Base-by-base conservation (phyloP, 2,329 filamentous ascomycete species). In the Colletotrichum endophyticum region DNA sequence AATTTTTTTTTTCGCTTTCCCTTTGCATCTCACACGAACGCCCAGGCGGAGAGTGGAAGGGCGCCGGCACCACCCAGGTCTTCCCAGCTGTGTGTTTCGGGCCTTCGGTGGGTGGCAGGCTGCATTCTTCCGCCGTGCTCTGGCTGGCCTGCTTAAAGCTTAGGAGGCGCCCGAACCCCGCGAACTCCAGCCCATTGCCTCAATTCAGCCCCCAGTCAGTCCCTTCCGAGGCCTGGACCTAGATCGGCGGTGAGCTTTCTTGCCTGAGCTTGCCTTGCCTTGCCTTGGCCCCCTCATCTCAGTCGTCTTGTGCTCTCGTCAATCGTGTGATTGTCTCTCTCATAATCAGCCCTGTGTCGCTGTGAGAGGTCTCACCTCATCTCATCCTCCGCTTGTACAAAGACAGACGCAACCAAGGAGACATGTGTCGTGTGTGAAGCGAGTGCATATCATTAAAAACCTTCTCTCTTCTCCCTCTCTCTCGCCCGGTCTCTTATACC, bases 201-300 rank as follows among this genome's bases (percentile, higher is more conserved):
- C 71, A 53, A 70, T 44, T 57, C 75, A 72, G 72, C 61, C 66
- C 49, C 61, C 59, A 74, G 71, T 61, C 59, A 49, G 44, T 49
- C 44, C n/a, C 44, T 53, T 53, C 70, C 66, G 66, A 74, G 32
- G 59, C 59, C 66, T 66, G 28, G 34, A 53, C 66, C 63, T 53
- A 62, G 66, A 77, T 75, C 61, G 72, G 75, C 75, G 75, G 75
- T 77, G 75, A 77, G 75, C 75, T 59, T 59, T 44, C 34, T 64
- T 67, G 63, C 61, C 69, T 56, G 56, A 56, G 30, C 64, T 67
- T 56, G 56, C 66, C 34, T 68, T 49, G n/a, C 16, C 53, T 59
- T 57, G 59, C 19, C 64, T 32, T 62, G 28, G 22, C 28, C 63
- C 27, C 63, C 64, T 66, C 64, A 49, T 49, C 49, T 68, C 49